These are phyloP conservation scores for Russula sp. DNA, from an alignment of 768 basidiomycete genomes.

Conservation along the genomic window DNA sequence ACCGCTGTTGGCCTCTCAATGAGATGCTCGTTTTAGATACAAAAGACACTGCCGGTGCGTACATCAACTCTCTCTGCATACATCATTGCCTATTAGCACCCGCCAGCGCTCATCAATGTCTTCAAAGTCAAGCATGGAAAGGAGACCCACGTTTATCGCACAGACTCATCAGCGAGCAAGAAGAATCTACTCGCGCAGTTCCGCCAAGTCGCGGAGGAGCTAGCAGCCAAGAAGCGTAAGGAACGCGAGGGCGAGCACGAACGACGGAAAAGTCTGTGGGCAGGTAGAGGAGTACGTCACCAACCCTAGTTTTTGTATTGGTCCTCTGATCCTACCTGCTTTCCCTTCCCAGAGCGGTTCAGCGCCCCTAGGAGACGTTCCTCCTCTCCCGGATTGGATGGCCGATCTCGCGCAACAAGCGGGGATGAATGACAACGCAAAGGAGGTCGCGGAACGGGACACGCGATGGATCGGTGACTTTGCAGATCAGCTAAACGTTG, in stretches of 20 bases:
- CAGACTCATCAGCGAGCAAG: constrained; percentile 77
- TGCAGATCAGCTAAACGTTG: constrained; percentile 84
- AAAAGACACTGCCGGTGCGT: constrained; percentile 81
- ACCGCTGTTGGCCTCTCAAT: constrained; percentile 85
- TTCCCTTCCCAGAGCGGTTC: constrained; percentile 28
- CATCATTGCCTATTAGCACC: neutral
- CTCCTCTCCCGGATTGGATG: constrained; percentile 72
- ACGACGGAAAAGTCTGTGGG: constrained; percentile 71
- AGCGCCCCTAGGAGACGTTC: constrained; percentile 33
- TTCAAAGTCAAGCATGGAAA: constrained; percentile 92
- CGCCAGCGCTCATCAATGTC: constrained; percentile 79
- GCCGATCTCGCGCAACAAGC: constrained; percentile 54
- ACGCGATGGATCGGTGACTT: constrained; percentile 85
- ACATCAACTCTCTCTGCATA: neutral
- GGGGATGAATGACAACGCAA: constrained; percentile 48
- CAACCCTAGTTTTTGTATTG: neutral
- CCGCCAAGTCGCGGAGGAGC: constrained; percentile 88
- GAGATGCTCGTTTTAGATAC: constrained; percentile 96
- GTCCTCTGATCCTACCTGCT: neutral
- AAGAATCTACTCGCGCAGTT: constrained; percentile 78
- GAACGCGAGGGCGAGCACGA: constrained; percentile 93
- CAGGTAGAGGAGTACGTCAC: constrained; percentile 36
- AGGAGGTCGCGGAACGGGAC: constrained; percentile 75
- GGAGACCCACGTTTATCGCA: constrained; percentile 91
- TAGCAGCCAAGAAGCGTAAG: constrained; percentile 80